Conservation (phyloP, 768 basidiomycete genomes). For the Termitomyces sp. region DNA sequence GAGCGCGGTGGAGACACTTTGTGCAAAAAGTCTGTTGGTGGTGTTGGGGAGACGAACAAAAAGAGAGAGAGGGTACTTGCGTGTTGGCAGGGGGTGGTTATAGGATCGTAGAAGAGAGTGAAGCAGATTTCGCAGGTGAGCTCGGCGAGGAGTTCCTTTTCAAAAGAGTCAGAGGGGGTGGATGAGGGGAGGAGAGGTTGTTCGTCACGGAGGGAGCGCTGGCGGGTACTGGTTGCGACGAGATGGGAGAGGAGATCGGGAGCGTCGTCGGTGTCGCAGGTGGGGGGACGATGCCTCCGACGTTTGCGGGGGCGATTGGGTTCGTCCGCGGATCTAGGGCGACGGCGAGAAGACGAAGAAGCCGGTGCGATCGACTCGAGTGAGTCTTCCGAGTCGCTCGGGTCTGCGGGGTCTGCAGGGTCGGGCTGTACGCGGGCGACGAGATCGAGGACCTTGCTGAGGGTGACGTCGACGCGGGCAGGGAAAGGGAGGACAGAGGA, state of each 20-base stretch:
- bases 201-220: slow-evolving; percentile 24
- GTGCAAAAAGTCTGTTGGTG: slow-evolving; percentile 76
- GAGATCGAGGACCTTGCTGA: slow-evolving; percentile 50
- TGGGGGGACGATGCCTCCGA: slow-evolving; percentile 12
- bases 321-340: slow-evolving; percentile 10
- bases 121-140: slow-evolving; percentile 92
- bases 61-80: slow-evolving; percentile 37
- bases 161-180: slow-evolving; percentile 30
- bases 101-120: slow-evolving; percentile 73
- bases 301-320: slow-evolving; percentile 12
- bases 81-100: slow-evolving; percentile 95
- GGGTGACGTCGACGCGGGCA: slow-evolving; percentile 41
- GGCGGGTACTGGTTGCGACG: slow-evolving; percentile 22
- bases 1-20: slow-evolving; percentile 81
- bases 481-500: slow-evolving; percentile 8
- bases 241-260: slow-evolving; percentile 34
- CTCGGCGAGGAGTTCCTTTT: slow-evolving; percentile 61
- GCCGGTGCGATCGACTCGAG: slow-evolving; percentile 7
- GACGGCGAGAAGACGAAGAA: slow-evolving; percentile 14
- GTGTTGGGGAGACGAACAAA: slow-evolving; percentile 2
- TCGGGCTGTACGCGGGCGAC: slow-evolving; percentile 15
- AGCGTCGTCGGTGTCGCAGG: slow-evolving; percentile 17
- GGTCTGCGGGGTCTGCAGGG: background rate
- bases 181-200: slow-evolving; percentile 23
- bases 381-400: slow-evolving; percentile 16